Evolutionary conservation across 495 filamentous ascomycete species (phyloP), one percentile per base, ranked within the genome.

Genomic region (Daldinia bambusicola): DNA sequence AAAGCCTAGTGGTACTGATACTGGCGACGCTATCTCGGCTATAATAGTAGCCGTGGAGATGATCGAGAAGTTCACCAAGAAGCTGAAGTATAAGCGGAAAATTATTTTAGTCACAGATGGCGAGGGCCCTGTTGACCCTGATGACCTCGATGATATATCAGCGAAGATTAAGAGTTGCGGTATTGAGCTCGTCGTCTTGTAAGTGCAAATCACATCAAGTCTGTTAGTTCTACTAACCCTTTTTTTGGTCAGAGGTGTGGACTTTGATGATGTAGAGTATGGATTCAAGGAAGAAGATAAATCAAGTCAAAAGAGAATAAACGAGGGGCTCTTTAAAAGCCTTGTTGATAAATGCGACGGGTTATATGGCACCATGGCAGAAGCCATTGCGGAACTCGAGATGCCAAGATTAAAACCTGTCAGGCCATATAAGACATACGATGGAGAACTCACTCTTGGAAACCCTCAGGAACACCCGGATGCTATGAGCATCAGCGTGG

Each of bases 241-340:
- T 18, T 18, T 40, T 18, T 61, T 41, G 9, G 13, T 40, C 51
- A 97, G 93, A 58, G 95, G 95, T 6, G 86, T 94, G 30, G 95
- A 99, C 79, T 98, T 98, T 77, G 94, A 99, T 71, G 96, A 98
- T 80, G 75, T 89, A 4, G 94, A 97, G 34, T 97, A 89, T 74
- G 94, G 94, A 31, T 91, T 92, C 74, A 96, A 95, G 78, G 95
- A 99, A 82, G 95, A 99, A 78, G 88, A 91, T 71, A 99, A 99
- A 78, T 82, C 87, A 55, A 63, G 72, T 2, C 66, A 76, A 61
- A 98, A 98, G 84, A 64, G 53, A 50, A 51, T 82, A 40, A 97
- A 95, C 74, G 95, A 98, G 78, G 71, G 74, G 9, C 76, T 88
- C 3, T 80, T 98, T 12, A 87, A 85, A 65, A 72, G 78, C 0